Evolutionary conservation across 1,284 basidiomycete species (phyloP).

Genomic region (Ceratobasidium sp.): DNA sequence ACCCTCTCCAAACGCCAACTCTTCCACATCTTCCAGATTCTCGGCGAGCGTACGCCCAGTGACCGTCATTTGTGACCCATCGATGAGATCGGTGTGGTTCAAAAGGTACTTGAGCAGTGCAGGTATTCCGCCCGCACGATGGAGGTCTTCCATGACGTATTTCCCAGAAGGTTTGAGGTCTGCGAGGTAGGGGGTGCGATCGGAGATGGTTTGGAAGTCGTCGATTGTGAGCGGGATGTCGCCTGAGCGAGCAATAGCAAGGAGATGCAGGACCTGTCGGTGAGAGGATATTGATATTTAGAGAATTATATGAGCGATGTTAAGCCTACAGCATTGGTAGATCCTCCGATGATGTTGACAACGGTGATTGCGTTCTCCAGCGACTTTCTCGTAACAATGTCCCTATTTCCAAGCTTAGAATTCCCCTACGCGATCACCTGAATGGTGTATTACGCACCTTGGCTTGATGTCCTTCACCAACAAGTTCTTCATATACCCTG

Average conservation of each 20-base stretch:
- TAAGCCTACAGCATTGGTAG: conserved; percentile 86
- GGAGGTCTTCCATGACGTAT: conserved; percentile 97
- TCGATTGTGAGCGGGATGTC: conserved; percentile 91
- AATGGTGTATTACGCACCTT: conserved; percentile 59
- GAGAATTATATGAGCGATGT: conserved; percentile 37
- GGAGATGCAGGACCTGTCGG: conserved; percentile 82
- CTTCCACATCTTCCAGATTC: conserved; percentile 86
- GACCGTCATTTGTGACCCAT: conserved; percentile 91
- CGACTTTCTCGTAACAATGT: conserved; percentile 91
- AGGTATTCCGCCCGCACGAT: conserved; percentile 91
- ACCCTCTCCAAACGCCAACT: conserved; percentile 76
- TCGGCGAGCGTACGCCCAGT: conserved; percentile 94
- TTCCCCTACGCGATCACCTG: background rate
- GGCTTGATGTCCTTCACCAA: conserved; percentile 91
- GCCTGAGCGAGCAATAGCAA: conserved; percentile 94
- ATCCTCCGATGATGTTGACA: conserved; percentile 88
- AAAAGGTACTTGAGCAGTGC: conserved; percentile 87
- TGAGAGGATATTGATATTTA: conserved; percentile 45
- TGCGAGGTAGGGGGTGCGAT: conserved; percentile 93
- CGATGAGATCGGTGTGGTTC: conserved; percentile 88
- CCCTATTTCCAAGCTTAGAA: conserved; percentile 60
- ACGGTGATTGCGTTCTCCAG: conserved; percentile 93
- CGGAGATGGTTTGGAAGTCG: conserved; percentile 90
- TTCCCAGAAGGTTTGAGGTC: conserved; percentile 95
- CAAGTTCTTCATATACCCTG: conserved; percentile 83